phyloP scores from a whole-genome alignment of 2,329 filamentous ascomycete species.

The Fusarium beomiforme region DNA sequence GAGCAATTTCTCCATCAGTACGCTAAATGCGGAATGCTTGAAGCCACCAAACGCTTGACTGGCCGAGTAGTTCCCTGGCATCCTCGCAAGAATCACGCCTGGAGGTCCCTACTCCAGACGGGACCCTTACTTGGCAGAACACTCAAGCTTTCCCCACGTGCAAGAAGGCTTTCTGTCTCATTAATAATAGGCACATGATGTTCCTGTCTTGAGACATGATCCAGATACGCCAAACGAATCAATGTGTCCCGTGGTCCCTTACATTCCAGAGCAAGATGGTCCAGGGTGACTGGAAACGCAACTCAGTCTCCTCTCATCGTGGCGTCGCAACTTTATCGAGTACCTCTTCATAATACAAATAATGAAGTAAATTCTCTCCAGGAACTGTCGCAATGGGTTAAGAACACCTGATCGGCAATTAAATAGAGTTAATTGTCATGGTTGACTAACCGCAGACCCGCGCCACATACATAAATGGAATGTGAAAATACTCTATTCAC shows the following conservation, averaged over 20 bases:
- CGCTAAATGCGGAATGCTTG: accelerated
- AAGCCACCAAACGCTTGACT: too few relatives aligned
- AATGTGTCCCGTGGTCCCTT: background rate
- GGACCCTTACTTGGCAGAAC: background rate
- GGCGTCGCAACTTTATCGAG: background rate
- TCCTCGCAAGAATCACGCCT: too few relatives aligned
- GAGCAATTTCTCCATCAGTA: background rate
- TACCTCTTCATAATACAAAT: background rate
- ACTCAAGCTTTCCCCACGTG: background rate
- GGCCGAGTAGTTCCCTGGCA: accelerated
- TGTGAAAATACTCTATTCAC: background rate
- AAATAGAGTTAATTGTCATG: background rate
- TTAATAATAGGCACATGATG: background rate
- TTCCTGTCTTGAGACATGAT: background rate
- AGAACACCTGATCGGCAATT: background rate
- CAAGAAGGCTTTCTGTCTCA: background rate
- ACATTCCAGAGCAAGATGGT: background rate
- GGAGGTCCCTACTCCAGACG: background rate
- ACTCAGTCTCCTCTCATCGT: too few relatives aligned
- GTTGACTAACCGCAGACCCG: background rate
- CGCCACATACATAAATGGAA: conserved; percentile 14
- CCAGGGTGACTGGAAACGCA: background rate
- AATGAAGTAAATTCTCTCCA: background rate
- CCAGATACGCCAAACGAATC: background rate
- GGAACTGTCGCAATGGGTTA: background rate